phyloP scores from a whole-genome alignment of 495 filamentous ascomycete genomes.

The Podospora bellae-mahoneyi region DNA sequence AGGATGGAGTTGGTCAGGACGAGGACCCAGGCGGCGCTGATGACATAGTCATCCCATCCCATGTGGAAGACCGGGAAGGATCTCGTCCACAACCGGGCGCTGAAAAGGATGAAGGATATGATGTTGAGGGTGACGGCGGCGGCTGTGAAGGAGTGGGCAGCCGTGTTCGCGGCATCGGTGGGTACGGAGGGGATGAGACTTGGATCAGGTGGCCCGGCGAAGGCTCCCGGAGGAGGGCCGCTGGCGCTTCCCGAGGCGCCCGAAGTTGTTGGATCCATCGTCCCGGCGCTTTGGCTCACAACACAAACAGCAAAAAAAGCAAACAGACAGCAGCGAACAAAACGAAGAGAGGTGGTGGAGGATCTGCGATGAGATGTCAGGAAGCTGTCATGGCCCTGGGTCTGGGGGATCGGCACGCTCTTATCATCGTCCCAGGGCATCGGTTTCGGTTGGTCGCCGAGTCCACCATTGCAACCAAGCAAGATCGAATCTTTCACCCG shows the following conservation, averaged over 20 bases:
- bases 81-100: conserved; percentile 15
- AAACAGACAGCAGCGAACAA: background rate
- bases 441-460: background rate
- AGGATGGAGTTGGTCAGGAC: conserved; percentile 17
- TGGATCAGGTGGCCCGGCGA: conserved; percentile 13
- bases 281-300: background rate
- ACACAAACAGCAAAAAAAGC: background rate
- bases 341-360: background rate
- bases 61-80: conserved; percentile 16
- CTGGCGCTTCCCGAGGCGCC: conserved; percentile 4
- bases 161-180: conserved; percentile 10
- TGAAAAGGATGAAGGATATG: conserved; percentile 20
- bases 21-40: conserved; percentile 19
- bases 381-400: background rate
- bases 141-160: conserved; percentile 14
- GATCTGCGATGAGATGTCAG: background rate
- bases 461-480: background rate
- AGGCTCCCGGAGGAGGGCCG: conserved; percentile 5
- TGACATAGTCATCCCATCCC: conserved; percentile 25
- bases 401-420: conserved; percentile 10
- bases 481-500: background rate
- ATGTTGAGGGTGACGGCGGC: conserved; percentile 20
- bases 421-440: background rate
- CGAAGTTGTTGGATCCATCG: conserved; percentile 12
- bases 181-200: conserved; percentile 18